phyloP scores from a whole-genome alignment of 2,329 filamentous ascomycete genomes.

The Colletotrichum limetticola region DNA sequence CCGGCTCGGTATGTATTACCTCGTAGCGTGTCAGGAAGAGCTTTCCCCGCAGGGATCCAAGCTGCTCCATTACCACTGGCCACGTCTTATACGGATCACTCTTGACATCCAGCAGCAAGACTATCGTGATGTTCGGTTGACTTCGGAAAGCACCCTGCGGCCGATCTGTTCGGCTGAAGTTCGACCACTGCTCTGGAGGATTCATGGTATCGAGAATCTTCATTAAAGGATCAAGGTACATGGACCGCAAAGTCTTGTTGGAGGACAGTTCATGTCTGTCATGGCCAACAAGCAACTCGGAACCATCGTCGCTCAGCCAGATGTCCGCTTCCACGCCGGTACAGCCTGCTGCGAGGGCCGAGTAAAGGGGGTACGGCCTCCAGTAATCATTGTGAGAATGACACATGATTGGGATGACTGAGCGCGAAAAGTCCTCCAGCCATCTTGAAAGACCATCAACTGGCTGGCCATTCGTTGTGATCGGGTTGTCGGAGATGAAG shows the following conservation, averaged over 20 bases:
- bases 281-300: conserved; percentile 71
- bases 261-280: conserved; percentile 62
- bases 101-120: conserved; percentile 78
- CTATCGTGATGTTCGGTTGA: conserved; percentile 62
- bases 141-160: conserved; percentile 66
- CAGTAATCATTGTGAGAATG: conserved; percentile 19
- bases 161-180: conserved; percentile 41
- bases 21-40: conserved; percentile 66
- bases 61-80: conserved; percentile 52
- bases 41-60: conserved; percentile 66
- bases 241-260: conserved; percentile 64
- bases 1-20: conserved; percentile 44
- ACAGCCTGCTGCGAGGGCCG: conserved; percentile 2
- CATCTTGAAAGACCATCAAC: background rate
- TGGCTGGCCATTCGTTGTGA: background rate
- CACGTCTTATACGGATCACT: conserved; percentile 62
- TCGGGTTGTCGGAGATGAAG: conserved; percentile 1
- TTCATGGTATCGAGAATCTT: conserved; percentile 64
- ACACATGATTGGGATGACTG: background rate
- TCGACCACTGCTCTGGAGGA: conserved; percentile 54
- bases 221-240: conserved; percentile 74
- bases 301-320: conserved; percentile 62
- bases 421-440: background rate
- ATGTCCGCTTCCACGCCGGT: conserved; percentile 72
- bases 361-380: background rate